A percentile compares a stretch with the other conserved stretches of the same genome.
Evolutionary conservation across 257 asterid genomes (phyloP).

Genomic region (Nicotiana paniculata): DNA sequence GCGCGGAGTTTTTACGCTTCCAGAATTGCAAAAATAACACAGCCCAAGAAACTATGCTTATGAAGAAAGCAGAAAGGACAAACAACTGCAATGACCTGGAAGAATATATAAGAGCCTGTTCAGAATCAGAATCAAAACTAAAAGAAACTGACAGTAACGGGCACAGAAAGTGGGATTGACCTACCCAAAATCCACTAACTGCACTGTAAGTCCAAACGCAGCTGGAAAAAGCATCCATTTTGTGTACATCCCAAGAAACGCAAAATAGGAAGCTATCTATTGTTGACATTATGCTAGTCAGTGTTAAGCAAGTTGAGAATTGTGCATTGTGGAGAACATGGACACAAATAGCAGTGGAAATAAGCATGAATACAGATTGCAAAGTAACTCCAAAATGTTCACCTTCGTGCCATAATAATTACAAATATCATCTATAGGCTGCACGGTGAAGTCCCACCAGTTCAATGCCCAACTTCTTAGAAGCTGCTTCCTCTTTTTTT

Average conservation of each 20-base stretch:
- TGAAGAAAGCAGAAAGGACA: slow-evolving; percentile 83
- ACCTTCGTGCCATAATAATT: slow-evolving; percentile 88
- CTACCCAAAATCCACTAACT: slow-evolving; percentile 81
- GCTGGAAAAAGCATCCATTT: slow-evolving; percentile 95
- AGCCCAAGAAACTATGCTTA: slow-evolving; percentile 80
- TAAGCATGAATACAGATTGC: not conserved
- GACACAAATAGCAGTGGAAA: not conserved
- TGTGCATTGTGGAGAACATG: slow-evolving; percentile 1
- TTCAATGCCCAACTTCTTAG: slow-evolving; percentile 91
- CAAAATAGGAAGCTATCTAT: slow-evolving; percentile 86
- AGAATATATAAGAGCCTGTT: slow-evolving; percentile 3
- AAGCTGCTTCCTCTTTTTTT: slow-evolving; percentile 69
- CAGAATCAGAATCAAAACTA: not conserved
- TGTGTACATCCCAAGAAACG: slow-evolving; percentile 91
- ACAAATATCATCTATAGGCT: slow-evolving; percentile 91
- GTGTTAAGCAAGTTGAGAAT: not conserved
- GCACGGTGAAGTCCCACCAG: slow-evolving; percentile 75
- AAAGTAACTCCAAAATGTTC: not conserved
- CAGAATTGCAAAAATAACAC: slow-evolving; percentile 88
- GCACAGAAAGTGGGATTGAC: slow-evolving; percentile 16
- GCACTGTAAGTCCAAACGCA: slow-evolving; percentile 63
- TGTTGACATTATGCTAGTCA: slow-evolving; percentile 1
- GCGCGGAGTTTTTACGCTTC: slow-evolving; percentile 87
- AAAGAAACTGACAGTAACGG: not conserved
- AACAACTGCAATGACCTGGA: slow-evolving; percentile 63